Base-by-base conservation (phyloP, 2,329 filamentous ascomycete species). In the Fusarium veterinarium region DNA sequence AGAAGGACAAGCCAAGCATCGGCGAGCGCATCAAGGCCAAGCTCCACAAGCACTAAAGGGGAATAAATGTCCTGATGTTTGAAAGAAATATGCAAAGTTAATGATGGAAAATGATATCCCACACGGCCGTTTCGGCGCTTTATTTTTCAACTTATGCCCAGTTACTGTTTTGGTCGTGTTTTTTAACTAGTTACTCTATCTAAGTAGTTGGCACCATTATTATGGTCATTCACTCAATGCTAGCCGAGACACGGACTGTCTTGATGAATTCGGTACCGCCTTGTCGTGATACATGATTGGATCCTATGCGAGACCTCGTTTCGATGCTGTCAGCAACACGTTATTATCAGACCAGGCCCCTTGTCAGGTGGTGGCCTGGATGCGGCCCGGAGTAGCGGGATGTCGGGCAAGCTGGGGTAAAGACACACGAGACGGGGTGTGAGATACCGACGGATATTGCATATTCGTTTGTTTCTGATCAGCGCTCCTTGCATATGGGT, bases 21-120 rank as follows among this genome's bases (percentile, higher is more conserved):
- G 86, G 86, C 67, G 86, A 91, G 64, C 91, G 91, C 83, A 88
- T 93, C 81, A 93, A 92, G 87, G 86, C 88, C 62, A 93, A 92
- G 84, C 81, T 93, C 66, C 90, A 92, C 81, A 82, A 81, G 63
- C 82, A 85, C 75, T 84, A 77, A 74, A 30, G 23, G n/a, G 23
- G 28, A 33, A 41, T 17, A 14, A 33, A 41, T 20, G 19, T 20
- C 13, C 38, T 33, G n/a, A 35, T 35, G 28, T 33, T 46, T 35
- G 31, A 25, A 28, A 28, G 38, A 41, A 55, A 48, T 28, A 52
- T 58, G 30, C 30, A 56, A 23, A 41, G 10, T 46, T 71, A 66
- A 72, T 60, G 70, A 73, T n/a, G 64, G 64, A 55, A 31, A 64
- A 73, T 71, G 49, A 73, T 68, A 67, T 74, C 71, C 63, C 45